Percentiles rank a stretch among this genome's conserved stretches.
Evolutionary conservation across 2,329 filamentous ascomycete genomes (phyloP).

Genomic region (Volutella citrinella): DNA sequence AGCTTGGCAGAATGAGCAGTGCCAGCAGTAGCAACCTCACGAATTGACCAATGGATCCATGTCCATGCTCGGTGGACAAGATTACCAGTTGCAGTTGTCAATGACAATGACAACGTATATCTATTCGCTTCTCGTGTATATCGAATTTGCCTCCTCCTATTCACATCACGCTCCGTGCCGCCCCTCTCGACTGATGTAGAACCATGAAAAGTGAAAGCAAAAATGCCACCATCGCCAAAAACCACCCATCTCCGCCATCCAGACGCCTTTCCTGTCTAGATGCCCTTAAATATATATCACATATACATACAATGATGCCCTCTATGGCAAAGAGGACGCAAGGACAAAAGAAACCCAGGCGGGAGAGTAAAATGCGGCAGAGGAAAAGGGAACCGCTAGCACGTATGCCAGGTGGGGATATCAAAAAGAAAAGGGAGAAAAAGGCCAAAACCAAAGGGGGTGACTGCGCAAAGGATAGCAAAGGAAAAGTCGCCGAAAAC

Average conservation of each 20-base stretch:
- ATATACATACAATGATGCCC: slow-evolving; percentile 8
- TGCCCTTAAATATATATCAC: slow-evolving; percentile 12
- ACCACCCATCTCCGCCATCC: slow-evolving; percentile 7
- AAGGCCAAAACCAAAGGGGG: slow-evolving; percentile 9
- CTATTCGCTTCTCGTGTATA: no score
- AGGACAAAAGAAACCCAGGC: slow-evolving; percentile 12
- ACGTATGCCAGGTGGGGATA: slow-evolving; percentile 21
- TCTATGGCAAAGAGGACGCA: slow-evolving; percentile 5
- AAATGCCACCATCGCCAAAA: no score
- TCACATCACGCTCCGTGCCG: no score
- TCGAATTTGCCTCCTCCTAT: no score
- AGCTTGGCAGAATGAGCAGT: no score
- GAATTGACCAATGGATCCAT: no score
- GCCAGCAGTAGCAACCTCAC: no score
- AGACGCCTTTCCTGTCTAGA: slow-evolving; percentile 25
- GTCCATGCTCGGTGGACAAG: no score
- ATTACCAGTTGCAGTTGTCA: no score
- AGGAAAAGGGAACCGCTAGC: slow-evolving; percentile 10
- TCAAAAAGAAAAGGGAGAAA: slow-evolving; percentile 13
- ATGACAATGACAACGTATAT: no score
- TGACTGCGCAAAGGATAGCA: slow-evolving; percentile 3
- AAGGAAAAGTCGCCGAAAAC: slow-evolving; percentile 2
- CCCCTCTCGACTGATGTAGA: no score
- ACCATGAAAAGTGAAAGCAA: no score
- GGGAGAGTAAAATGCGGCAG: slow-evolving; percentile 6